Evolutionary conservation across 495 filamentous ascomycete species (phyloP), one percentile per base, ranked within the genome.

Genomic region (Aspergillus avenaceus): DNA sequence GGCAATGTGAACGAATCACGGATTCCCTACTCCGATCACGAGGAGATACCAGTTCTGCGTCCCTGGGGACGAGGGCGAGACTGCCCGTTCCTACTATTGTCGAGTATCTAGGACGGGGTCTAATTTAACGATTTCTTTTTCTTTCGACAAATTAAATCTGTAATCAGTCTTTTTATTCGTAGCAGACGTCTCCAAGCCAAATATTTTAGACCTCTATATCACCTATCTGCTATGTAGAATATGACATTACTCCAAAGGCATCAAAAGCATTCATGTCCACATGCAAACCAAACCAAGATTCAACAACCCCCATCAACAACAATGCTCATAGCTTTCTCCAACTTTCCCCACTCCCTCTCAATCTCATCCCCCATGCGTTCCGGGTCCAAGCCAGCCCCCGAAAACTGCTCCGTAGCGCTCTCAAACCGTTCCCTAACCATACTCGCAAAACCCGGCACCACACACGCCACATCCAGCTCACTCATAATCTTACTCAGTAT

Each of bases 401-500:
- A 50, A 49, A 71, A 67, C 50, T 69, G 62, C 31, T 51, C 50
- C 45, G 67, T 56, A 4, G 71, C 63, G 45, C 70, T 60, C 18
- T 42, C 56, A 55, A 72, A 71, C 12, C 60, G 52, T 8, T 23
- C 49, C 14, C 43, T 59, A 1, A 75, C 59, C 34, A 71, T 41
- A n/a, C 44, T 50, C 53, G 54, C 61, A 16, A 75, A 72, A 6
- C 63, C 59, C 3, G 71, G 68, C 18, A 69, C 70, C 6, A 60
- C 61, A 47, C 69, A 72, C 28, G 56, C 65, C 43, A 68, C 55
- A 25, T 40, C 34, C 48, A 72, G 62, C 23, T 59, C 61, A 46
- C 57, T 60, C 43, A 81, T 42, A 27, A 79, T 66, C 50, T 84
- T 51, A 22, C 56, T 59, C 1, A 72, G 45, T 12, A 73, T 50